Percentiles rank a stretch among this genome's conserved stretches.
These are phyloP conservation scores for Aspergillus terreus DNA, from an alignment of 2,329 filamentous ascomycete species.

Conservation along the genomic window DNA sequence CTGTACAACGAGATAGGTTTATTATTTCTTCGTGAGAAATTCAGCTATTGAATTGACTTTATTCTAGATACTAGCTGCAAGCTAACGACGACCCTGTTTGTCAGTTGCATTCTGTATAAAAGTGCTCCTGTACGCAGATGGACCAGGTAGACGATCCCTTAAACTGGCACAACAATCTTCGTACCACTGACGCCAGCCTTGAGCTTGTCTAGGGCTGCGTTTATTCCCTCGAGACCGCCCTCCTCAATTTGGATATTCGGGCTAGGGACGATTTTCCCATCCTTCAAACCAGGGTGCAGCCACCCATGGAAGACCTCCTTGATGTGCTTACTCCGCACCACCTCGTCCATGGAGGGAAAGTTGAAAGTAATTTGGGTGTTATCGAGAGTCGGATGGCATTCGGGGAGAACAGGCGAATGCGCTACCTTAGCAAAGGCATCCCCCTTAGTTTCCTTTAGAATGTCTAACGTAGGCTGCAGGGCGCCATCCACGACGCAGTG, in stretches of 20 bases:
- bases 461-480: conserved; percentile 16
- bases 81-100: no score
- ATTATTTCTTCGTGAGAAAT: no score
- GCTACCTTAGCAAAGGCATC: conserved; percentile 12
- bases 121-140: no score
- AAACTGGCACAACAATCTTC: conserved; percentile 18
- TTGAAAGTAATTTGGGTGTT: conserved; percentile 10
- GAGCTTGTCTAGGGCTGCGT: conserved; percentile 19
- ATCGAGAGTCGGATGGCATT: conserved; percentile 10
- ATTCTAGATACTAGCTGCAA: no score
- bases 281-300: conserved; percentile 12
- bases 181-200: conserved; percentile 20
- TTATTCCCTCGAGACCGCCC: conserved; percentile 15
- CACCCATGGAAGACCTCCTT: conserved; percentile 15
- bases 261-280: conserved; percentile 15
- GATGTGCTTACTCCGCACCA: conserved; percentile 7
- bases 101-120: no score
- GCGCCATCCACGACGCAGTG: conserved; percentile 11
- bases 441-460: conserved; percentile 17
- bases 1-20: no score
- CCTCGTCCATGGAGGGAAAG: conserved; percentile 8
- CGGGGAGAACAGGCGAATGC: conserved; percentile 12
- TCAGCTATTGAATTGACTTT: no score
- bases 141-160: not conserved
- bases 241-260: conserved; percentile 15